A percentile compares a stretch with the other conserved stretches of the same genome.
phyloP scores from a whole-genome alignment of 345 rosid genomes.

The Ceriops tagal region DNA sequence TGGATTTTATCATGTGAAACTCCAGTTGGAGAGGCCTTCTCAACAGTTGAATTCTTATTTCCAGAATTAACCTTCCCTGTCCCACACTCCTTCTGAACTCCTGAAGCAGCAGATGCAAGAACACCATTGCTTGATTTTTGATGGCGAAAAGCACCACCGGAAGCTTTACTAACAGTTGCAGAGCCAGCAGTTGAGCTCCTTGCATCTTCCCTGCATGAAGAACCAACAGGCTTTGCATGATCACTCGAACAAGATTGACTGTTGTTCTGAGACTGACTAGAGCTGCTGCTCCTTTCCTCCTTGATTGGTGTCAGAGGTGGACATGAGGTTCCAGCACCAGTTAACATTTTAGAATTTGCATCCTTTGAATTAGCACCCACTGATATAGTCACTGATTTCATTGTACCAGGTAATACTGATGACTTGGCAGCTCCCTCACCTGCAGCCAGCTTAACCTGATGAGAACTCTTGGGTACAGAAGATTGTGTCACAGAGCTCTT shows the following conservation, averaged over 20 bases:
- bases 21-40: slow-evolving; percentile 29
- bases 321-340: slow-evolving; percentile 36
- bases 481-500: slow-evolving; percentile 54
- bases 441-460: slow-evolving; percentile 48
- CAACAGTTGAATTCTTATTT: slow-evolving; percentile 45
- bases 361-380: slow-evolving; percentile 45
- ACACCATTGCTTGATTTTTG: slow-evolving; percentile 56
- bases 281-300: slow-evolving; percentile 77
- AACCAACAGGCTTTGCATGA: slow-evolving; percentile 51
- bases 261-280: slow-evolving; percentile 80
- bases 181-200: slow-evolving; percentile 63
- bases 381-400: slow-evolving; percentile 51
- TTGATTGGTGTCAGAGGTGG: slow-evolving; percentile 36
- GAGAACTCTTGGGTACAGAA: slow-evolving; percentile 55
- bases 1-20: neutral
- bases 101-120: slow-evolving; percentile 34
- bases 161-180: slow-evolving; percentile 32
- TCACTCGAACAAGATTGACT: slow-evolving; percentile 71
- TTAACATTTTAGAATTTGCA: slow-evolving; percentile 39
- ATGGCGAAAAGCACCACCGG: slow-evolving; percentile 48
- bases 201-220: slow-evolving; percentile 56
- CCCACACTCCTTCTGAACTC: slow-evolving; percentile 47
- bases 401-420: slow-evolving; percentile 50
- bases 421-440: slow-evolving; percentile 49
- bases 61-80: slow-evolving; percentile 48